phyloP scores from a whole-genome alignment of 495 filamentous ascomycete species.

The Penicillium parvum region DNA sequence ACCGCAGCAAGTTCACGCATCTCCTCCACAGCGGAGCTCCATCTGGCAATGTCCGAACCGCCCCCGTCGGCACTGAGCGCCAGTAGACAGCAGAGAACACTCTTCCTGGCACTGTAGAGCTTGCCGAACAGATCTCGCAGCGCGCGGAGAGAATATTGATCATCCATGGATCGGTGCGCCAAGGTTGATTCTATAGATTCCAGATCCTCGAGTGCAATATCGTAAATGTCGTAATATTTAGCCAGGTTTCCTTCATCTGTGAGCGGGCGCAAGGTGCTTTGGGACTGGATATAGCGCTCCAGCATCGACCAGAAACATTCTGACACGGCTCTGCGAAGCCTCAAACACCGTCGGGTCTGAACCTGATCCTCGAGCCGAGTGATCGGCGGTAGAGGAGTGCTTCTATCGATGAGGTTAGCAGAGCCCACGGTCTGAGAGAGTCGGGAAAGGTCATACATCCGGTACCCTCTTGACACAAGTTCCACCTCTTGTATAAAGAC shows the following conservation, averaged over 20 bases:
- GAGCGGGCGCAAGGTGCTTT: conserved; percentile 61
- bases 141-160: conserved; percentile 70
- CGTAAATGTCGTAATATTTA: conserved; percentile 89
- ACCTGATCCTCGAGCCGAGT: conserved; percentile 73
- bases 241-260: conserved; percentile 75
- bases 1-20: conserved; percentile 58
- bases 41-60: conserved; percentile 71
- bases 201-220: conserved; percentile 76
- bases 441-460: conserved; percentile 72
- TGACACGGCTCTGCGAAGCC: conserved; percentile 70
- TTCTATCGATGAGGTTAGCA: too few relatives aligned
- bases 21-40: conserved; percentile 72
- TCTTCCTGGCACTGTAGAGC: conserved; percentile 72
- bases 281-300: conserved; percentile 62
- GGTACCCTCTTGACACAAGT: conserved; percentile 88
- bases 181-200: conserved; percentile 60
- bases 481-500: conserved; percentile 94
- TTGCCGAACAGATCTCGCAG: conserved; percentile 76
- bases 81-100: conserved; percentile 80
- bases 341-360: conserved; percentile 71
- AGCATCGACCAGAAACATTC: conserved; percentile 66
- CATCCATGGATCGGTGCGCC: conserved; percentile 59
- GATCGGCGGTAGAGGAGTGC: conserved; percentile 79
- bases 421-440: too few relatives aligned
- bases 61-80: conserved; percentile 84